Evolutionary conservation across 176 grass and related monocot species (phyloP), one percentile per base, ranked within the genome.

Genomic region (Oryza meyeriana): DNA sequence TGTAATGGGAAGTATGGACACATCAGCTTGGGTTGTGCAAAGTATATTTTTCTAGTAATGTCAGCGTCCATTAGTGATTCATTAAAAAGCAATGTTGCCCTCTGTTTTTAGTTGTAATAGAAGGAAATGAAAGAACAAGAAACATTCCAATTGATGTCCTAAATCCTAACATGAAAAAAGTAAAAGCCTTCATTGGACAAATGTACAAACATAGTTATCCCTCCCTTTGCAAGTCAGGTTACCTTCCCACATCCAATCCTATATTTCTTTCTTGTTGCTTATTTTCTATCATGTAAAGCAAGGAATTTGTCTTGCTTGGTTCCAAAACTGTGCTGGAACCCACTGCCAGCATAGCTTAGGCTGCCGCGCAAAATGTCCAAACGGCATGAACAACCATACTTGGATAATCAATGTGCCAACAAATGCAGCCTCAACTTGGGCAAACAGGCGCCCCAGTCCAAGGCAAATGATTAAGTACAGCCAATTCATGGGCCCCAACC

Each of bases 251-350:
- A 20, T 52, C 41, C 26, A 59, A 66, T 66, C 27, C 0, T 34
- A 89, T 72, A 71, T 77, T 57, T 85, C 78, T 89, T 85, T 61
- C 78, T 57, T 81, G 87, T 0, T 28, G 17, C 17, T 69, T 52
- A 77, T 81, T 75, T 75, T 62, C 1, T 45, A 77, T 9, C 28
- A 82, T 30, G 44, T 38, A 59, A 85, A 85, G 78, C 78, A 81
- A 89, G 28, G 78, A 66, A 89, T 72, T 72, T 40, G 26, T 29
- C n/a, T 89, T 58, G 65, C 78, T 85, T 89, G 79, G 42, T 24
- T 72, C 28, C 28, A 55, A 71, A 81, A 89, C 26, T 20, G 76
- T 12, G 71, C 66, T 64, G 77, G 83, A 85, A 81, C 80, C 78
- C 78, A 85, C 78, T 59, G 58, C 12, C 35, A 66, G 8, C 72